These are phyloP conservation scores for Polysphondylium violaceum DNA, from an alignment of 78 protist genomes.

Conservation along the genomic window DNA sequence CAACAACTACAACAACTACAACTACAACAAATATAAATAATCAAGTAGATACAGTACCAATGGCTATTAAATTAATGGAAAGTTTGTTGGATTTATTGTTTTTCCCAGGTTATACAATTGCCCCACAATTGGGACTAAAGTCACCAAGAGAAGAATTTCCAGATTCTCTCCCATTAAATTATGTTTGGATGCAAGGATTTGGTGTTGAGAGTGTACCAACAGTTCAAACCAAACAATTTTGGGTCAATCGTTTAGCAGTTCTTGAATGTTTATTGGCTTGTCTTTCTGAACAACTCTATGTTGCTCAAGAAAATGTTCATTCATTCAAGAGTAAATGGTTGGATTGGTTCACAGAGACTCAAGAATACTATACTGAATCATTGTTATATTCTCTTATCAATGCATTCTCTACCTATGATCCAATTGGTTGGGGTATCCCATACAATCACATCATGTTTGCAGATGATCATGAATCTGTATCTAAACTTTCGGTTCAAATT, in stretches of 20 bases:
- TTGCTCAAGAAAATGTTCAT: conserved; percentile 3
- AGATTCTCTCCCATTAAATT: conserved; percentile 12
- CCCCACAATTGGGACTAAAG: conserved; percentile 8
- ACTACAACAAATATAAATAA: neutral
- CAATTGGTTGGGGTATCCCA: conserved; percentile 84
- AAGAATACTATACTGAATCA: conserved; percentile 55
- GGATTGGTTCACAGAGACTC: conserved; percentile 37
- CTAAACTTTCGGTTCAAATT: conserved; percentile 53
- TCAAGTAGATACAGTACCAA: conserved; percentile 3
- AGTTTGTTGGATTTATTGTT: conserved; percentile 56
- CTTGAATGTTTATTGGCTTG: conserved; percentile 35
- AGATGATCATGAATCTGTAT: conserved; percentile 50
- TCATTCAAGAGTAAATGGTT: conserved; percentile 42
- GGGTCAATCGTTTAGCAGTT: conserved; percentile 41
- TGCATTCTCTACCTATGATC: conserved; percentile 57
- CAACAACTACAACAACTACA: neutral
- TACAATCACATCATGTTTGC: conserved; percentile 79
- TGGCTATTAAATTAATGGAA: conserved; percentile 52
- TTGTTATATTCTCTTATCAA: conserved; percentile 63
- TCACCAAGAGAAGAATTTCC: conserved; percentile 2
- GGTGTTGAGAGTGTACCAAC: conserved; percentile 47
- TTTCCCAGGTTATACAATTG: conserved; percentile 64
- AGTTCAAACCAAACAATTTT: conserved; percentile 4
- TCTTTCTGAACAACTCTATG: conserved; percentile 40
- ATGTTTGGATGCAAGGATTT: conserved; percentile 35